Evolutionary conservation across 768 basidiomycete species (phyloP), one percentile per base, ranked within the genome.

Genomic region (Serendipita sp.): DNA sequence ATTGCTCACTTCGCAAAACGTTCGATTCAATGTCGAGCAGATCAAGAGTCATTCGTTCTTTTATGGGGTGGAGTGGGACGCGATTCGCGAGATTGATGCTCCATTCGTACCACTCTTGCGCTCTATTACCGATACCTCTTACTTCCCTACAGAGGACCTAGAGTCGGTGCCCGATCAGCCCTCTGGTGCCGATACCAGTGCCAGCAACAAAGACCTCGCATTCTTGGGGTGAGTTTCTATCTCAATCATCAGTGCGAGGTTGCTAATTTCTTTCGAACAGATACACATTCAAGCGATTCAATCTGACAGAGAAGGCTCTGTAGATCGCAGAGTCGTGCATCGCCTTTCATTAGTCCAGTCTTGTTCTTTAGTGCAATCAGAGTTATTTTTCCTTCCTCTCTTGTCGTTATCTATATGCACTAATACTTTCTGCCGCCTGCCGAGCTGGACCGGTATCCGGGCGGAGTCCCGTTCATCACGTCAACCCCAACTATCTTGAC

Each of bases 71-170:
- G 92, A 95, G 70, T 99, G 95, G 96, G 76, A 78, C 14, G 76
- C 78, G 3, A 89, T 98, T 69, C 83, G 92, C 26, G 79, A 81
- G 42, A 95, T 99, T 65, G 92, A 94, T 69, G 82, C 93, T 2
- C 96, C 95, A 3, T 98, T 97, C 72, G 85, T 99, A n/a, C 95
- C 96, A 20, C 89, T 91, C 63, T 78, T 98, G 33, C 82, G 87
- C 42, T 93, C 89, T 5, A 88, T 94, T 69, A 94, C 92, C 38
- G 94, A 97, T 67, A 96, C 94, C 1, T 93, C 91, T n/a, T 96
- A 96, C 75, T 96, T 96, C 81, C 94, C 94, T 0, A 93, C 88
- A 1, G 92, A 96, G 64, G 91, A 95, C 67, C 79, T 94, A 62
- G 90, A 94, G 63, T 88, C 92, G 73, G 85, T 73, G 13, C 74